Evolutionary conservation across 768 basidiomycete genomes (phyloP), one percentile per base, ranked within the genome.

Genomic region (Auricularia sp.): DNA sequence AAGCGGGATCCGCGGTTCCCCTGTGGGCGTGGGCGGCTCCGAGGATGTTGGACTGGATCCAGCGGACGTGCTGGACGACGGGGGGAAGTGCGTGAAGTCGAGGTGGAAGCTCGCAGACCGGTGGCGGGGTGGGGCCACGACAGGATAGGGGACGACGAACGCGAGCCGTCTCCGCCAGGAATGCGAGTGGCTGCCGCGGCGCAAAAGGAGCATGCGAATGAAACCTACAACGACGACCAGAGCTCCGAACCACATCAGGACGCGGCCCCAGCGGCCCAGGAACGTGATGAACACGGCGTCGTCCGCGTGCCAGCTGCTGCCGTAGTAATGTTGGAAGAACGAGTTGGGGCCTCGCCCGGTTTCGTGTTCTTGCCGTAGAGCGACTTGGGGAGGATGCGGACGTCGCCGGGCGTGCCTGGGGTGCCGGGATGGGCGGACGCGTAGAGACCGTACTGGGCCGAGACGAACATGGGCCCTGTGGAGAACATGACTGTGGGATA

Each of bases 401-500:
- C 82, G 61, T 90, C 88, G 14, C 84, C 80, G n/a, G 86, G 85
- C 7, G 75, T 71, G 6, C 76, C 75, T 1, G 77, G 73, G 18
- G 84, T 83, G 14, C 78, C 78, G 36, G 85, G 82, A 64, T 91
- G 84, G 11, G 87, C 81, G 3, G 89, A 80, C 4, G 84, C 83
- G 76, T 91, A 98, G 62, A 95, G 80, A 51, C 92, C 91, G 74
- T 96, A 96, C 73, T 97, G 93, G 2, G 89, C 87, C 0, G 95
- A 98, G 13, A 99, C 78, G 77, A 98, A 99, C 97, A 99, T 99
- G 71, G 97, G 97, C 1, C 96, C 96, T 0, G 97, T 99, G 63
- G 94, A 94, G 77, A 99, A 99, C 97, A 99, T 99, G 79, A 99
- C 97, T 34, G 97, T 99, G 37, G 97, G 97, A 70, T 99, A 99